Evolutionary conservation across 257 asterid genomes (phyloP).

Genomic region (Orobanche coerulescens): DNA sequence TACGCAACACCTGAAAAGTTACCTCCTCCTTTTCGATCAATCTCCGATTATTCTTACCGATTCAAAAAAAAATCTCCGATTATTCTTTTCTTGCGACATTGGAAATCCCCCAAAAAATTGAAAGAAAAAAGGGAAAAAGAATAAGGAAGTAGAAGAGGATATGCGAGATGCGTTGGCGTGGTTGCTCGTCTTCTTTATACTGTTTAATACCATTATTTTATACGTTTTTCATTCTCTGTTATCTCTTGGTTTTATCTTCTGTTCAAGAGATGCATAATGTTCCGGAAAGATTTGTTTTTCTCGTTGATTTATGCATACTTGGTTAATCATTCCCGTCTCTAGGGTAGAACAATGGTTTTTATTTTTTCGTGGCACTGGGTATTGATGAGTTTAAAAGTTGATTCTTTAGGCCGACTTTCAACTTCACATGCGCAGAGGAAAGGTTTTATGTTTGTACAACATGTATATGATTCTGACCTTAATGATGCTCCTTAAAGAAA

Average conservation of each 20-base stretch:
- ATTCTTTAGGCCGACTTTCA: neutral
- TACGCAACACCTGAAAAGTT: no score
- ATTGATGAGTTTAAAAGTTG: neutral
- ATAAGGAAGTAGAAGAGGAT: constrained; percentile 5
- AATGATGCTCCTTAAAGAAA: constrained; percentile 1
- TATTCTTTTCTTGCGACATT: constrained; percentile 26
- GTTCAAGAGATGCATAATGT: neutral
- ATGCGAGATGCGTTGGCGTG: constrained; percentile 72
- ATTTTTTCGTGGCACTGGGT: neutral
- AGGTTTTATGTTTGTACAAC: neutral
- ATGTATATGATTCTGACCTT: neutral
- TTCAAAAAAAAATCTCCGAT: constrained; percentile 14
- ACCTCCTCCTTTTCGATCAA: no score
- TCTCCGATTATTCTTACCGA: constrained; percentile 22
- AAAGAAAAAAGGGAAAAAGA: neutral
- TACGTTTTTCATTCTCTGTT: constrained; percentile 73
- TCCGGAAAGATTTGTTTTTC: neutral
- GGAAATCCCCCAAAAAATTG: neutral
- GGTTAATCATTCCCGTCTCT: neutral
- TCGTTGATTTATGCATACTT: constrained; percentile 1
- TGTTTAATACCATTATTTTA: constrained; percentile 50
- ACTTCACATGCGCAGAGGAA: neutral
- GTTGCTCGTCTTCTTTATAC: constrained; percentile 78
- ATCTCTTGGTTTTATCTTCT: neutral
- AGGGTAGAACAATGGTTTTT: neutral